phyloP scores from a whole-genome alignment of 2,329 filamentous ascomycete species.

The Colletotrichum sansevieriae region DNA sequence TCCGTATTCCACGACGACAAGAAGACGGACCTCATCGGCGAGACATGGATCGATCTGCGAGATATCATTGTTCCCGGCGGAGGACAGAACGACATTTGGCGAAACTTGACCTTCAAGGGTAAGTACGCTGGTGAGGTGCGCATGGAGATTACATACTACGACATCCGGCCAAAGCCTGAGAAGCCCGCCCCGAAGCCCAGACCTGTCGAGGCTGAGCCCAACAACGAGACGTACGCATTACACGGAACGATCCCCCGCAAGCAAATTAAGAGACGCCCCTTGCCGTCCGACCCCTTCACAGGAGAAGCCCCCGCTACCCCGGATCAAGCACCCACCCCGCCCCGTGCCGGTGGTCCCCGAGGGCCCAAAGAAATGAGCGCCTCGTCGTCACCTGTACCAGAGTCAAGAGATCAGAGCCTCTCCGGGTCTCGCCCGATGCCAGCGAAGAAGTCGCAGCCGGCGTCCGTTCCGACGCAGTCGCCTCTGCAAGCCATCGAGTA shows the following conservation, averaged over 20 bases:
- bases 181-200: slow-evolving; percentile 72
- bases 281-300: slow-evolving; percentile 83
- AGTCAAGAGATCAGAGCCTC: slow-evolving; percentile 24
- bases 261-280: slow-evolving; percentile 83
- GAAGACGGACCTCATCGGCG: slow-evolving; percentile 95
- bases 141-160: slow-evolving; percentile 97
- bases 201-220: slow-evolving; percentile 45
- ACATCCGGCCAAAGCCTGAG: slow-evolving; percentile 84
- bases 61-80: slow-evolving; percentile 86
- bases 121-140: slow-evolving; percentile 97
- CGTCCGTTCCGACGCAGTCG: slow-evolving; percentile 64
- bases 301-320: slow-evolving; percentile 58
- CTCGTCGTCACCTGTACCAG: slow-evolving; percentile 16
- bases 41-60: slow-evolving; percentile 88
- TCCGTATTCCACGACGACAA: slow-evolving; percentile 99
- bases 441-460: slow-evolving; percentile 50
- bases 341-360: slow-evolving; percentile 51
- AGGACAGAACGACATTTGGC: slow-evolving; percentile 95
- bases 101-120: slow-evolving; percentile 85
- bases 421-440: slow-evolving; percentile 37
- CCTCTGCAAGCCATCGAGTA: slow-evolving; percentile 67
- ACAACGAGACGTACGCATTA: slow-evolving; percentile 36
- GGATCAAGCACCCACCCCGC: slow-evolving; percentile 61
- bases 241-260: slow-evolving; percentile 65
- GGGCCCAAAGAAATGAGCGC: slow-evolving; percentile 35